A percentile compares a stretch with the other conserved stretches of the same genome.
Conservation (phyloP, 306 rosid genomes). For the Inga leiocalycina region DNA sequence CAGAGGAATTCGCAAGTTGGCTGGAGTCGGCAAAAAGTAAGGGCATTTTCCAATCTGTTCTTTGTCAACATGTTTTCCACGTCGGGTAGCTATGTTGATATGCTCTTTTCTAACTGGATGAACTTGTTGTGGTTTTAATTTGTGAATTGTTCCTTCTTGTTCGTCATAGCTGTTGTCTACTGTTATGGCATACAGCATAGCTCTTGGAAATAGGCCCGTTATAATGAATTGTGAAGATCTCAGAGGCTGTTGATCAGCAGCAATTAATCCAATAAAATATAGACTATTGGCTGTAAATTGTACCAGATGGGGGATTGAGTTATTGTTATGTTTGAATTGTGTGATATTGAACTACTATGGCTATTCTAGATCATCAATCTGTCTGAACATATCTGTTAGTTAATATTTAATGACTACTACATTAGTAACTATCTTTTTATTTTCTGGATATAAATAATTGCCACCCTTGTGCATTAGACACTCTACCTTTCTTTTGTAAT, state of each 20-base stretch:
- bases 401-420: background rate
- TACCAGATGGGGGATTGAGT: background rate
- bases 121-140: constrained; percentile 27
- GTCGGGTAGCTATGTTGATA: background rate
- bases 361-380: background rate
- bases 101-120: constrained; percentile 31
- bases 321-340: background rate
- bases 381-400: background rate
- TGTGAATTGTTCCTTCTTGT: constrained; percentile 5
- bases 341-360: background rate
- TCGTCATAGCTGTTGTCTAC: constrained; percentile 25
- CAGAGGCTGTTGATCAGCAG: constrained; percentile 13
- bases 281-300: constrained; percentile 3
- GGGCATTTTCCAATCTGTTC: constrained; percentile 33
- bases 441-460: constrained; percentile 10
- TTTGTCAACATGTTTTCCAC: background rate
- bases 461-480: background rate
- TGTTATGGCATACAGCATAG: constrained; percentile 12
- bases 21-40: constrained; percentile 97
- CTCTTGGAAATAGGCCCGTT: constrained; percentile 17
- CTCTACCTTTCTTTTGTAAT: background rate
- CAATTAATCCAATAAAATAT: constrained; percentile 15
- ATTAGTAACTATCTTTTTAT: constrained; percentile 20
- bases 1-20: constrained; percentile 59
- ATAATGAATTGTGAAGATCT: constrained; percentile 22